A percentile compares a stretch with the other conserved stretches of the same genome.
Conservation (phyloP, 1,139 yeast species). For the Lodderomyces metapsilosis region DNA sequence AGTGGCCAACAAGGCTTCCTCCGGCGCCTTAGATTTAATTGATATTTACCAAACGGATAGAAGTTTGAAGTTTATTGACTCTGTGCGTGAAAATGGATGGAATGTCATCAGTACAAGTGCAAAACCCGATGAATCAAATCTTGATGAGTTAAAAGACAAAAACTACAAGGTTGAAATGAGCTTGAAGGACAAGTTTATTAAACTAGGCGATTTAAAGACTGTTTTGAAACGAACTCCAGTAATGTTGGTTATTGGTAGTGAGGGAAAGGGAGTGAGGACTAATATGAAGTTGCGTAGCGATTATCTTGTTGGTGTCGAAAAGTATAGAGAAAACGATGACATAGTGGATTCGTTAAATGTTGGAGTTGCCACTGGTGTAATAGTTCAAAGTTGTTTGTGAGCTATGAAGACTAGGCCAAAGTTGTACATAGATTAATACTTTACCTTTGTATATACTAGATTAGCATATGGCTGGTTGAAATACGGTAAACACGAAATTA, state of each 20-base stretch:
- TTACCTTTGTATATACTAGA: no score
- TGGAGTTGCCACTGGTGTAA: constrained; percentile 80
- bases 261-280: constrained; percentile 78
- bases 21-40: constrained; percentile 83
- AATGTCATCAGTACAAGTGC: constrained; percentile 63
- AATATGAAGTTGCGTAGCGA: constrained; percentile 63
- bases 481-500: no score
- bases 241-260: constrained; percentile 77
- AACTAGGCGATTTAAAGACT: constrained; percentile 40
- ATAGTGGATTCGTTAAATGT: constrained; percentile 82
- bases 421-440: no score
- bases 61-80: constrained; percentile 62
- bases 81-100: constrained; percentile 65
- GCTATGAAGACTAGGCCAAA: not conserved
- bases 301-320: constrained; percentile 54
- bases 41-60: constrained; percentile 57
- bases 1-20: constrained; percentile 75
- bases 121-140: constrained; percentile 23
- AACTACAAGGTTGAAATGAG: constrained; percentile 20
- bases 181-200: constrained; percentile 33
- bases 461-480: no score
- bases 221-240: constrained; percentile 54
- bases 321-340: constrained; percentile 30
- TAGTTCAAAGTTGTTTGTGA: constrained; percentile 30
- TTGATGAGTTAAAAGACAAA: constrained; percentile 21